Conservation (phyloP, 2,329 filamentous ascomycete species). For the Juglanconis oblonga region DNA sequence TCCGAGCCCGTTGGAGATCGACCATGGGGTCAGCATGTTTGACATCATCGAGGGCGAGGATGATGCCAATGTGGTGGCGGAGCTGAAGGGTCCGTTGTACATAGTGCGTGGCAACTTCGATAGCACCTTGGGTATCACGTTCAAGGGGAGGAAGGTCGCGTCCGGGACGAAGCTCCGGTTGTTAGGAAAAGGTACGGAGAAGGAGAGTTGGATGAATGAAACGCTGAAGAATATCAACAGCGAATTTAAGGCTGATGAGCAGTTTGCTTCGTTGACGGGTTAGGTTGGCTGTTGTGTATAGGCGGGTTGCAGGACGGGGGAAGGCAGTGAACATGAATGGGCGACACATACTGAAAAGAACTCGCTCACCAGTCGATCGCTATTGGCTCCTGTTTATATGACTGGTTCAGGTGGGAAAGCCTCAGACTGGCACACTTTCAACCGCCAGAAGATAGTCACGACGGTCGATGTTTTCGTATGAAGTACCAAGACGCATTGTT, state of each 20-base stretch:
- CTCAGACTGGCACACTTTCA: too few relatives aligned
- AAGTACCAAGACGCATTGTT: too few relatives aligned
- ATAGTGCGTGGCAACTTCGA: slow-evolving; percentile 28
- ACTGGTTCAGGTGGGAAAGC: too few relatives aligned
- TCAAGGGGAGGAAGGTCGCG: slow-evolving; percentile 11
- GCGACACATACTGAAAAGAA: too few relatives aligned
- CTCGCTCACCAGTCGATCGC: too few relatives aligned
- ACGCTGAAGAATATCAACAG: slow-evolving; percentile 19
- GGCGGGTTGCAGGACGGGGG: too few relatives aligned
- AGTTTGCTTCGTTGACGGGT: slow-evolving; percentile 3
- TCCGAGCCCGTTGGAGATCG: slow-evolving; percentile 30
- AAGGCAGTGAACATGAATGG: too few relatives aligned
- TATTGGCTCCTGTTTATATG: too few relatives aligned
- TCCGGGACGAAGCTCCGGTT: slow-evolving; percentile 9
- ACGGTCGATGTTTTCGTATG: too few relatives aligned
- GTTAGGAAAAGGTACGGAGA: slow-evolving; percentile 17
- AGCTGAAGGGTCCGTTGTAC: slow-evolving; percentile 27
- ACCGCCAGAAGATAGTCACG: too few relatives aligned
- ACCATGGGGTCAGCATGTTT: slow-evolving; percentile 29
- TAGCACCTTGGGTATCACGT: slow-evolving; percentile 23
- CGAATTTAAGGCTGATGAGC: slow-evolving; percentile 6
- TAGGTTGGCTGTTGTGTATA: neutral
- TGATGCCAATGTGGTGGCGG: slow-evolving; percentile 19
- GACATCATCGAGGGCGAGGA: slow-evolving; percentile 28
- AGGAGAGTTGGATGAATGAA: slow-evolving; percentile 21